Evolutionary conservation across 1,284 basidiomycete species (phyloP).

Genomic region (Trichosporon sp.): DNA sequence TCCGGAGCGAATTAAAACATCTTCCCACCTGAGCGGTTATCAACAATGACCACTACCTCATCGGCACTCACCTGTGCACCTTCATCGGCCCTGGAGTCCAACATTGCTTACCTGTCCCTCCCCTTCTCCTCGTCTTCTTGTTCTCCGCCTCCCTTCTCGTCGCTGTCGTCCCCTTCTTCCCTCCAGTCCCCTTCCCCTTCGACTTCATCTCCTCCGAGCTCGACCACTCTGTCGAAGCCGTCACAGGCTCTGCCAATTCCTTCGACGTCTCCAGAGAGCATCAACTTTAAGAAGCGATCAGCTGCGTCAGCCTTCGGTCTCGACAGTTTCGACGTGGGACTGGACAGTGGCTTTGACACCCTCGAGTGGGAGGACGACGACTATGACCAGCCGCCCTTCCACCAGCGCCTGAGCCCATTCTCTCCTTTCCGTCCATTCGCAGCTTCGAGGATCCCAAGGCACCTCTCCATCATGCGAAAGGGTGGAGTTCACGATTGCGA

Average conservation of each 20-base stretch:
- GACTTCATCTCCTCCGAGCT: neutral
- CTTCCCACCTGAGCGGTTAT: neutral
- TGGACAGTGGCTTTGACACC: neutral
- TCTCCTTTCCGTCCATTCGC: constrained; percentile 1
- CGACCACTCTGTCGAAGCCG: neutral
- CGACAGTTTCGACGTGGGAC: neutral
- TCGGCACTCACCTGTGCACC: constrained; percentile 14
- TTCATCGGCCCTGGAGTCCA: constrained; percentile 2
- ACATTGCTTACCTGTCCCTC: neutral
- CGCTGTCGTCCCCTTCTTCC: neutral
- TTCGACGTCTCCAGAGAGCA: neutral
- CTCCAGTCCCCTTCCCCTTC: neutral
- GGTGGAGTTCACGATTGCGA: constrained; percentile 4
- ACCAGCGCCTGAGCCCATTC: constrained; percentile 9
- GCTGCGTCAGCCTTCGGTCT: neutral
- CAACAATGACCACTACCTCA: constrained; percentile 9
- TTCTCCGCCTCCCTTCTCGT: neutral
- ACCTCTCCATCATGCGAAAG: neutral
- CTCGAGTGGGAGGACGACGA: constrained; percentile 18
- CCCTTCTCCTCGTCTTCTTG: neutral
- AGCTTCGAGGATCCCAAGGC: neutral
- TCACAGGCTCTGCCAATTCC: neutral
- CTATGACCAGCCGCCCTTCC: neutral
- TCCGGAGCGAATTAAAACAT: neutral
- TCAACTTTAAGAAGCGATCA: constrained; percentile 4